Base-by-base conservation (phyloP, 495 filamentous ascomycete species). In the Lasiosphaeria miniovina region DNA sequence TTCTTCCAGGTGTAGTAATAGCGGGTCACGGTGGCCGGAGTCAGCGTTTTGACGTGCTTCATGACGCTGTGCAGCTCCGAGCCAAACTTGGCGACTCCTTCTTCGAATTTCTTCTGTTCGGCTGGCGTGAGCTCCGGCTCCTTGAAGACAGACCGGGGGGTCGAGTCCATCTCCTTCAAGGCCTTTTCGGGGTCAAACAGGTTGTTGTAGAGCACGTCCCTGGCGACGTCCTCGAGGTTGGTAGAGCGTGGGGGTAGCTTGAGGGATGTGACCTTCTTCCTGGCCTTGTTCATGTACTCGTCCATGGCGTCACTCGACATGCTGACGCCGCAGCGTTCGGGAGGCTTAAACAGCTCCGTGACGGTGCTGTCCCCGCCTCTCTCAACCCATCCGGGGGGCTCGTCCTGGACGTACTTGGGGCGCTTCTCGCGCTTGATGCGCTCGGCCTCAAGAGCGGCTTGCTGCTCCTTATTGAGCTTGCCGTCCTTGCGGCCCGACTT, bases 1-100 rank as follows among this genome's bases (percentile, higher is more conserved):
- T 97, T 97, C 79, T 99, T 99, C 95, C 95, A 99, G 65, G 89
- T 89, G 72, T 98, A 98, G 71, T 98, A 99, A 61, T 89, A 96
- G 10, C 94, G 87, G 34, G 94, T 90, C 58, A 97, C 88, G 52
- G 90, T 84, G 36, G 83, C 85, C 61, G 90, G 83, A 45, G 82
- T 84, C 35, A 91, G 83, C 0, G 89, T 90, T 69, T 90, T 92
- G 65, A 96, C 88, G 70, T 96, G 89, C 65, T 88, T 88, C 49
- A 86, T 91, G 51, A 98, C 85, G 61, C 81, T 82, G 59, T 91
- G 86, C 65, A 91, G 84, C 72, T 99, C 94, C 0, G 94, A 97
- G 40, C 94, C 95, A 66, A 85, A 95, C 65, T 93, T 96, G 8
- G 86, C 79, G 10, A 99, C 91, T 11, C 83, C 94, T 65, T 99